These are phyloP conservation scores for Rhinocladiella mackenziei DNA, from an alignment of 2,329 filamentous ascomycete species.

Conservation along the genomic window DNA sequence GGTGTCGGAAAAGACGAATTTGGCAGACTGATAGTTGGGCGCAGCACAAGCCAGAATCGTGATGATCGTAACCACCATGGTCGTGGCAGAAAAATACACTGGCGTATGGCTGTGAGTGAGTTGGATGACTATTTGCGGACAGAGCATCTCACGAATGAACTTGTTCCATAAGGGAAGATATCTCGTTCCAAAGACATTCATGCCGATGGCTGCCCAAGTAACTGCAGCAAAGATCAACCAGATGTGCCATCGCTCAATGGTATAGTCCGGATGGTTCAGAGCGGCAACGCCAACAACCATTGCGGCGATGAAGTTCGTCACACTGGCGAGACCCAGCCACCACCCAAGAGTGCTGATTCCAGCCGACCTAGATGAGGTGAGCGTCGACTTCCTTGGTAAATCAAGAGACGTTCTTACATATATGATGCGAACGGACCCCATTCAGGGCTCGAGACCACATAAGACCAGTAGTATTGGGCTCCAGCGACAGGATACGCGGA, in stretches of 20 bases:
- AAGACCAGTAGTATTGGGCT: slow-evolving; percentile 24
- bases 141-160: slow-evolving; percentile 8
- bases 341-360: slow-evolving; percentile 19
- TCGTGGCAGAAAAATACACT: slow-evolving; percentile 13
- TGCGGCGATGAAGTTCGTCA: slow-evolving; percentile 18
- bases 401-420: slow-evolving; percentile 5
- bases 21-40: slow-evolving; percentile 10
- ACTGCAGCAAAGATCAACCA: slow-evolving; percentile 16
- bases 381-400: not conserved
- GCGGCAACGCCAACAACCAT: slow-evolving; percentile 18
- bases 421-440: slow-evolving; percentile 19
- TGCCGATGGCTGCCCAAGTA: slow-evolving; percentile 11
- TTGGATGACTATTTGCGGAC: not conserved
- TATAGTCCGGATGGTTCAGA: slow-evolving; percentile 9
- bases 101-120: not conserved
- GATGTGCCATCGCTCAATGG: slow-evolving; percentile 15
- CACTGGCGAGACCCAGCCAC: slow-evolving; percentile 18
- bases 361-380: slow-evolving; percentile 9
- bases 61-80: slow-evolving; percentile 26
- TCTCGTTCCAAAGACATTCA: slow-evolving; percentile 13
- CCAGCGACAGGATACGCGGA: slow-evolving; percentile 13
- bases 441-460: slow-evolving; percentile 9
- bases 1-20: slow-evolving; percentile 38
- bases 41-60: slow-evolving; percentile 25
- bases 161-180: slow-evolving; percentile 15